phyloP scores from a whole-genome alignment of 2,329 filamentous ascomycete genomes.

The Sphaceloma murrayae region DNA sequence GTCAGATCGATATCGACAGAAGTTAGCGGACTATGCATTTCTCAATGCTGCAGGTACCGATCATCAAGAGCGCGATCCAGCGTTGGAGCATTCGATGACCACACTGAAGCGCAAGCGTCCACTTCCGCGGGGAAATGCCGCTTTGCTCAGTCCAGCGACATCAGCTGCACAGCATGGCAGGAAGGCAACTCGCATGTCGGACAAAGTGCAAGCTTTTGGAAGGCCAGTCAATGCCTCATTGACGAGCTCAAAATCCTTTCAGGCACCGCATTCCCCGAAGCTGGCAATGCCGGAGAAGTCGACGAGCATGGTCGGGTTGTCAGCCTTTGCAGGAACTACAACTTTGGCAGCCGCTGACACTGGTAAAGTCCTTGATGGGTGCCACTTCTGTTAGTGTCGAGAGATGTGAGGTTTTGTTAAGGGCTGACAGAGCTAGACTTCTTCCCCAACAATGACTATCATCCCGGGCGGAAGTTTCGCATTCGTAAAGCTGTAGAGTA shows the following conservation, averaged over 20 bases:
- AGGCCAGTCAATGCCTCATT: constrained; percentile 12
- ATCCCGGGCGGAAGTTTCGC: constrained; percentile 54
- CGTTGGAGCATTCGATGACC: constrained; percentile 20
- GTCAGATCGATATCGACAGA: constrained; percentile 16
- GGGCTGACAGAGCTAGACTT: constrained; percentile 43
- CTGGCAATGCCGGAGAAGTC: no score
- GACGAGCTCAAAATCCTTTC: constrained; percentile 12
- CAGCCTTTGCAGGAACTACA: no score
- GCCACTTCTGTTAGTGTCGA: constrained; percentile 25
- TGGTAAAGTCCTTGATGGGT: constrained; percentile 22
- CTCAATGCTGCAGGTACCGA: constrained; percentile 22
- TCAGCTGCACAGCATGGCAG: no score
- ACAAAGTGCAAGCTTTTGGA: neutral
- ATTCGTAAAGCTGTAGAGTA: constrained; percentile 67
- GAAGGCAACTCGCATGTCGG: neutral
- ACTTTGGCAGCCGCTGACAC: neutral
- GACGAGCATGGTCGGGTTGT: no score
- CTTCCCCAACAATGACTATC: constrained; percentile 69
- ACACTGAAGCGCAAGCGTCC: constrained; percentile 19
- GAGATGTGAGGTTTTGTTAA: neutral
- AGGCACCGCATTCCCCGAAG: no score
- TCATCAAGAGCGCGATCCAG: constrained; percentile 21
- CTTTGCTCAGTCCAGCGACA: no score
- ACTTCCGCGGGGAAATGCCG: no score
- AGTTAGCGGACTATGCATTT: constrained; percentile 22